Conservation (phyloP, 78 protist species). For the Diacronema lutheri region DNA sequence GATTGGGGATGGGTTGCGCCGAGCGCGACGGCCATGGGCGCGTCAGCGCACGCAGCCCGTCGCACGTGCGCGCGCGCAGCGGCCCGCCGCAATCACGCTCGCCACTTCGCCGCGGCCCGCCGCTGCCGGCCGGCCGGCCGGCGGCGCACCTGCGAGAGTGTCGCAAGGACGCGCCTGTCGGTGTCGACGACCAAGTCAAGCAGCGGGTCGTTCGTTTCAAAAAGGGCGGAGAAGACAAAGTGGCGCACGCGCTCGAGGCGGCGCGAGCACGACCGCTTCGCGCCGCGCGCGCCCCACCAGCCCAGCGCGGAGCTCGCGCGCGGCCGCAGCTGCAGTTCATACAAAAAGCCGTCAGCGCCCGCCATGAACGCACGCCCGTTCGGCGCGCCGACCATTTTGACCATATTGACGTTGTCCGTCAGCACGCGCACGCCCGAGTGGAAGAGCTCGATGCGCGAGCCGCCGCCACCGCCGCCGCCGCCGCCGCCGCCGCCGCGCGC, state of each 20-base stretch:
- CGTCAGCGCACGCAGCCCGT: too few species aligned
- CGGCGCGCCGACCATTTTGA: slow-evolving; percentile 9
- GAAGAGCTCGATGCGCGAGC: not conserved
- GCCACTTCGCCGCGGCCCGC: not conserved
- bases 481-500: not conserved
- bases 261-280: not conserved
- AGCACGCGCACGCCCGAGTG: slow-evolving; percentile 1
- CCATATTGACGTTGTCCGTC: slow-evolving; percentile 35
- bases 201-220: not conserved
- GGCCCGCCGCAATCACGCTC: too few species aligned
- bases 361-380: slow-evolving; percentile 5
- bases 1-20: too few species aligned
- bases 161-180: slow-evolving; percentile 1
- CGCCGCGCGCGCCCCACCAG: not conserved
- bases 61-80: too few species aligned
- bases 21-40: too few species aligned
- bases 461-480: not conserved
- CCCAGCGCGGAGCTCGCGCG: not conserved
- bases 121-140: not conserved
- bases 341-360: slow-evolving; percentile 36
- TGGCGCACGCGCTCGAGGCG: not conserved
- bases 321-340: slow-evolving; percentile 17
- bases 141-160: slow-evolving; percentile 14
- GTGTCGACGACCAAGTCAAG: not conserved
- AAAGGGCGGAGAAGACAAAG: not conserved